Evolutionary conservation across 2,329 filamentous ascomycete species (phyloP).

Genomic region (Aspergillus calidoustus): DNA sequence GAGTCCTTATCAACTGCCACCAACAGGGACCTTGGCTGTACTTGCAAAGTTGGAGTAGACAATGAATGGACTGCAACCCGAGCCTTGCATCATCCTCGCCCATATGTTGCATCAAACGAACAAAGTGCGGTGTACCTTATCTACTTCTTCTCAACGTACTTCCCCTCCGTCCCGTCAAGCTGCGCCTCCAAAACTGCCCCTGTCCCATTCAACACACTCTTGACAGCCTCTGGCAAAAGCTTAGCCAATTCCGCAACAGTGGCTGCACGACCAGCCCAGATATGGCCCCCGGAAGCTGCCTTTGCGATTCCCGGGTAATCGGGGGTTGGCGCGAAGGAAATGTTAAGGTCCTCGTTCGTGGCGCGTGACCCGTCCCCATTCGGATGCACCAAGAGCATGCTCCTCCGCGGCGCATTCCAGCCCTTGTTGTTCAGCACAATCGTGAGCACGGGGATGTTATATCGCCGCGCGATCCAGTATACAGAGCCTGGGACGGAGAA

Average conservation of each 20-base stretch:
- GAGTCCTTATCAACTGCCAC: constrained; percentile 21
- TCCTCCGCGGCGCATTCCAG: constrained; percentile 69
- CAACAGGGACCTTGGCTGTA: not conserved
- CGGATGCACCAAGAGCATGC: constrained; percentile 68
- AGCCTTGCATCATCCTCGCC: not conserved
- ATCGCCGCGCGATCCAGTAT: constrained; percentile 70
- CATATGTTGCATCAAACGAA: not conserved
- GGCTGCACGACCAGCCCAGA: constrained; percentile 65
- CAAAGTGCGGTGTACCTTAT: not conserved
- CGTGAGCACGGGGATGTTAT: constrained; percentile 68
- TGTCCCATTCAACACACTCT: constrained; percentile 60
- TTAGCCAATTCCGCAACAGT: constrained; percentile 60
- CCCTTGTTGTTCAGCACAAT: constrained; percentile 73
- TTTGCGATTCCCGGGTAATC: constrained; percentile 72
- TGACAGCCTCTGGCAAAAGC: constrained; percentile 61
- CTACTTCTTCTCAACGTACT: constrained; percentile 45
- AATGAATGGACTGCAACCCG: not conserved
- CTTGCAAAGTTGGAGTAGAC: not conserved
- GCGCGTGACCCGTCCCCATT: constrained; percentile 65
- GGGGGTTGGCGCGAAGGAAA: constrained; percentile 67
- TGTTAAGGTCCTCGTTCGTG: constrained; percentile 68
- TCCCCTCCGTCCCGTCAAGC: constrained; percentile 60
- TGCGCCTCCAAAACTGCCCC: constrained; percentile 68
- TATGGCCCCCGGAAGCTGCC: constrained; percentile 65
- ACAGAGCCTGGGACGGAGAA: constrained; percentile 69